Conservation (phyloP, 2,329 filamentous ascomycete genomes). For the Cytospora piceicola region DNA sequence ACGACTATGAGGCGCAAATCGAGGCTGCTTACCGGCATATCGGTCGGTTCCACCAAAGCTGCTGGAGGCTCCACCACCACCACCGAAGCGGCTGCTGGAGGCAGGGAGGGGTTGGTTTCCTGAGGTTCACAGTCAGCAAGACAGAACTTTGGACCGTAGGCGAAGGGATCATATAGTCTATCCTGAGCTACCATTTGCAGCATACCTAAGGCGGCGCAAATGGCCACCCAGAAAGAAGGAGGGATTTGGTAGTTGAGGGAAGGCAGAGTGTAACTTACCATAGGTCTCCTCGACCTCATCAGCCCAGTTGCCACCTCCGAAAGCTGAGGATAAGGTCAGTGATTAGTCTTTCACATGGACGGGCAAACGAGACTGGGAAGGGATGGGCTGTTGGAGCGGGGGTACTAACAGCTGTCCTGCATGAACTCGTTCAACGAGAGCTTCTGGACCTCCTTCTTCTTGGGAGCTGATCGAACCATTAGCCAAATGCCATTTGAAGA, state of each 20-base stretch:
- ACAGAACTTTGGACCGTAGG: neutral
- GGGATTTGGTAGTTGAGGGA: conserved; percentile 10
- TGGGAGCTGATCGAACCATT: conserved; percentile 69
- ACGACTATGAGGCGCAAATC: neutral
- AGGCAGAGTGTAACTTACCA: conserved; percentile 57
- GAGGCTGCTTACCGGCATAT: conserved; percentile 27
- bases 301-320: conserved; percentile 79
- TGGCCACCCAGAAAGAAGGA: neutral
- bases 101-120: conserved; percentile 62
- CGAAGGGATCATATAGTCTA: no score
- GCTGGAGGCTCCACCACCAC: conserved; percentile 26
- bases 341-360: conserved; percentile 36
- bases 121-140: conserved; percentile 34
- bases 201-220: neutral
- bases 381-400: conserved; percentile 12
- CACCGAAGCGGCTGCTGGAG: conserved; percentile 47
- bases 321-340: conserved; percentile 41
- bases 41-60: conserved; percentile 35
- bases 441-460: conserved; percentile 93
- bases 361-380: conserved; percentile 39
- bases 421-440: conserved; percentile 98
- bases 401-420: conserved; percentile 79
- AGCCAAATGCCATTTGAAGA: conserved; percentile 43
- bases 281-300: conserved; percentile 96
- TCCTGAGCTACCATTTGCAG: neutral